Evolutionary conservation across 75 land plant species (phyloP).

Genomic region (Cryptomeria japonica): DNA sequence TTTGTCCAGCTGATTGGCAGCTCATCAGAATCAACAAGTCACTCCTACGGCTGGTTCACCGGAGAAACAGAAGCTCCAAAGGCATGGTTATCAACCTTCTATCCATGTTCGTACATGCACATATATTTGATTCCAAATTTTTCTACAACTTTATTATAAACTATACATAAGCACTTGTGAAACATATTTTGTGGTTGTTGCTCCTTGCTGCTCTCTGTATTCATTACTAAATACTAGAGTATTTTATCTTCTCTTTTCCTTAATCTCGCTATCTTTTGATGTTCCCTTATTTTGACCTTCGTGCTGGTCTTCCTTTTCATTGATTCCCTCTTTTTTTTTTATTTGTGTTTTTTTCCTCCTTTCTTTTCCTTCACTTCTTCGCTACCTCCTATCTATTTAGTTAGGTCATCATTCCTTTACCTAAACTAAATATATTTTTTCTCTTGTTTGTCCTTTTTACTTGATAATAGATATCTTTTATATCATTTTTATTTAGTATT

Average conservation of each 20-base stretch:
- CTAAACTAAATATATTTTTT: too few species aligned
- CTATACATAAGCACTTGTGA: too few species aligned
- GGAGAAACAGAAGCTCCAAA: slow-evolving; percentile 8
- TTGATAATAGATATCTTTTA: too few species aligned
- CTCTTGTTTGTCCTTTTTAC: too few species aligned
- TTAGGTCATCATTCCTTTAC: too few species aligned
- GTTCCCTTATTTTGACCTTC: too few species aligned
- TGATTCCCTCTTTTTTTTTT: too few species aligned
- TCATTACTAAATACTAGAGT: not conserved
- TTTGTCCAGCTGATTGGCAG: slow-evolving; percentile 18
- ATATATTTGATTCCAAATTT: not conserved
- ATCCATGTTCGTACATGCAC: not conserved
- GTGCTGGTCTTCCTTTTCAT: too few species aligned
- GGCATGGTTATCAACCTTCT: slow-evolving; percentile 8
- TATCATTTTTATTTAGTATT: too few species aligned
- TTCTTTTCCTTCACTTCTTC: too few species aligned
- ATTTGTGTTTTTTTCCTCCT: too few species aligned
- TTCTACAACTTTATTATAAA: not conserved
- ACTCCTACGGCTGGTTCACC: not conserved
- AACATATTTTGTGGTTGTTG: not conserved
- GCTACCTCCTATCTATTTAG: too few species aligned
- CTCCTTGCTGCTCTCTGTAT: not conserved
- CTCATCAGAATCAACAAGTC: not conserved
- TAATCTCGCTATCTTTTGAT: not conserved
- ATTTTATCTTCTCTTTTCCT: not conserved